phyloP scores from a whole-genome alignment of 192 early-diverging fungal species.

The Linnemannia exigua region DNA sequence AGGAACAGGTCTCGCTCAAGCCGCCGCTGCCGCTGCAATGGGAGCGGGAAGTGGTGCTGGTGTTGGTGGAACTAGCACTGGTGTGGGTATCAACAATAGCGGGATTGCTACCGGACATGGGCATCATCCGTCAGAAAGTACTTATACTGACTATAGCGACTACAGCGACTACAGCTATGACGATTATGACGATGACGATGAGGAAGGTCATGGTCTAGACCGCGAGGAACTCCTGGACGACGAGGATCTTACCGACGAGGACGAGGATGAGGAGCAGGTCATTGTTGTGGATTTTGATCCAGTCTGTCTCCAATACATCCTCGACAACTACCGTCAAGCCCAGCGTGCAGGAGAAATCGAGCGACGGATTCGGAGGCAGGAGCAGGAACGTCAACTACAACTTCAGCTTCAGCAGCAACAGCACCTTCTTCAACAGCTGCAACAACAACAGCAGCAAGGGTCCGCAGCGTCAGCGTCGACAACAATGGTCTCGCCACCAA shows the following conservation, averaged over 20 bases:
- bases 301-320: slow-evolving; percentile 63
- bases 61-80: background rate
- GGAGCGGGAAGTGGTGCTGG: background rate
- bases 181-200: slow-evolving; percentile 46
- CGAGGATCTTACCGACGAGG: slow-evolving; percentile 40
- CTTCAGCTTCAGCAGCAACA: slow-evolving; percentile 22
- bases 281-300: slow-evolving; percentile 70
- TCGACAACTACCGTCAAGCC: slow-evolving; percentile 62
- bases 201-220: slow-evolving; percentile 28
- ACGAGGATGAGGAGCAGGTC: slow-evolving; percentile 59
- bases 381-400: slow-evolving; percentile 22
- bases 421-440: slow-evolving; percentile 13
- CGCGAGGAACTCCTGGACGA: slow-evolving; percentile 44
- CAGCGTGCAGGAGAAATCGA: slow-evolving; percentile 46
- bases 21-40: background rate
- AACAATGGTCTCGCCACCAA: background rate
- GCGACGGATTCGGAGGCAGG: slow-evolving; percentile 17
- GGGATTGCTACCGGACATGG: slow-evolving; percentile 14
- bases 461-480: slow-evolving; percentile 9
- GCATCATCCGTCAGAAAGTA: slow-evolving; percentile 39
- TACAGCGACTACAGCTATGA: slow-evolving; percentile 45
- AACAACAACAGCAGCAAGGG: background rate
- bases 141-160: slow-evolving; percentile 44
- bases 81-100: background rate
- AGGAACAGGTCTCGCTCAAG: background rate